Percentiles rank a stretch among this genome's conserved stretches.
Conservation (phyloP, 345 rosid genomes). For the Limnanthes douglasii region DNA sequence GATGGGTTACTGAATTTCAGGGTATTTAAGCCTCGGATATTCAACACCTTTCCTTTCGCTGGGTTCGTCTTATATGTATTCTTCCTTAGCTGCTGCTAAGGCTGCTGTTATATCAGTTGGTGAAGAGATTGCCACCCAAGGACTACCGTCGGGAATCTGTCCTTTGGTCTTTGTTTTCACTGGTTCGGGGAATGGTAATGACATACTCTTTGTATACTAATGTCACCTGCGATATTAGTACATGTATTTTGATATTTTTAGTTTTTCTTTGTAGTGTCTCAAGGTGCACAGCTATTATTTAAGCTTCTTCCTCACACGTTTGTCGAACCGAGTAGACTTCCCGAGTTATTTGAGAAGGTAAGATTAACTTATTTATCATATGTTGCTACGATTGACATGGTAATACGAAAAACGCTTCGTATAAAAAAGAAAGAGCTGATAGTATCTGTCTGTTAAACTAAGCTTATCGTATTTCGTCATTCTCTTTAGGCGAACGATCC, state of each 20-base stretch:
- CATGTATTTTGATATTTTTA: not conserved
- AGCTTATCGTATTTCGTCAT: conserved; percentile 2
- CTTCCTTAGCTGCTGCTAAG: conserved; percentile 81
- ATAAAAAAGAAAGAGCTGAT: no score
- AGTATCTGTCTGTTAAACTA: not conserved
- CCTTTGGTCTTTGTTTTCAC: conserved; percentile 77
- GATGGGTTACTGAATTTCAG: conserved; percentile 19
- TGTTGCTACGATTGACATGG: no score
- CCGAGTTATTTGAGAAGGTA: conserved; percentile 52
- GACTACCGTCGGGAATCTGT: conserved; percentile 66
- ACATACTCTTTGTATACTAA: not conserved
- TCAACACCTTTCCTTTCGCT: conserved; percentile 72
- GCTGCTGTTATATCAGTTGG: conserved; percentile 72
- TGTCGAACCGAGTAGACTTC: conserved; percentile 63
- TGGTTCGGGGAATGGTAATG: conserved; percentile 75
- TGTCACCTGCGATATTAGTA: not conserved
- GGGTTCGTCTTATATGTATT: conserved; percentile 69
- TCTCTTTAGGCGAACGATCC: conserved; percentile 26
- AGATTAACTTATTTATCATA: conserved; percentile 1
- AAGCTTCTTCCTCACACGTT: conserved; percentile 90
- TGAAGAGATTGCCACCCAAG: conserved; percentile 68
- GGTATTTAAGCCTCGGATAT: conserved; percentile 65
- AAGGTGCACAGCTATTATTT: conserved; percentile 87
- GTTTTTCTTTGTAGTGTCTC: conserved; percentile 33
- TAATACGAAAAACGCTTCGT: no score